A percentile compares a stretch with the other conserved stretches of the same genome.
Evolutionary conservation across 2,329 filamentous ascomycete species (phyloP).

Genomic region (Fusarium duplospermum): DNA sequence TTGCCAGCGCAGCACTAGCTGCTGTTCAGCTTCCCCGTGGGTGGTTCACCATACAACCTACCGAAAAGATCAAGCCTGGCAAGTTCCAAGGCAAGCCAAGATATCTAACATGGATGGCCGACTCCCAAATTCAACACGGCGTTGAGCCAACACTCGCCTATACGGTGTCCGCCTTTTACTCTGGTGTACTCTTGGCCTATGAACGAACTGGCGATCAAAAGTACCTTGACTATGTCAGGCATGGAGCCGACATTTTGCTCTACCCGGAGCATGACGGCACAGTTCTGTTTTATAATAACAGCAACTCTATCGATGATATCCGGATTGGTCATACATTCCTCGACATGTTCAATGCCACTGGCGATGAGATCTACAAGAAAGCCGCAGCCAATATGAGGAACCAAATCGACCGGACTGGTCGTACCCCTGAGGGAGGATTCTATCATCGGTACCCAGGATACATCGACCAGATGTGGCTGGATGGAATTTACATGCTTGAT

Average conservation of each 20-base stretch:
- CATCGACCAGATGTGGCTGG: conserved; percentile 40
- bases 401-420: conserved; percentile 29
- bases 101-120: conserved; percentile 45
- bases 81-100: conserved; percentile 29
- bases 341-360: conserved; percentile 29
- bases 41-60: conserved; percentile 29
- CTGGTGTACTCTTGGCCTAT: conserved; percentile 25
- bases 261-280: conserved; percentile 39
- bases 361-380: conserved; percentile 28
- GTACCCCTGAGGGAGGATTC: conserved; percentile 29
- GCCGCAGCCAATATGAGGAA: conserved; percentile 23
- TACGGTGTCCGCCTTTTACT: conserved; percentile 35
- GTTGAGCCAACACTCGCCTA: conserved; percentile 43
- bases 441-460: conserved; percentile 40
- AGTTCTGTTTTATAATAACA: conserved; percentile 32
- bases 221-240: conserved; percentile 42
- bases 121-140: conserved; percentile 43
- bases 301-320: conserved; percentile 34
- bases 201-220: conserved; percentile 38
- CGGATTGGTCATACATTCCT: conserved; percentile 31
- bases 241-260: conserved; percentile 34
- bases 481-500: conserved; percentile 36
- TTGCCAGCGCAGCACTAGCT: neutral
- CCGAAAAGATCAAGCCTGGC: conserved; percentile 13
- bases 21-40: conserved; percentile 17